A percentile compares a stretch with the other conserved stretches of the same genome.
Evolutionary conservation across 2,329 filamentous ascomycete species (phyloP).

Genomic region (Hortaea werneckii): DNA sequence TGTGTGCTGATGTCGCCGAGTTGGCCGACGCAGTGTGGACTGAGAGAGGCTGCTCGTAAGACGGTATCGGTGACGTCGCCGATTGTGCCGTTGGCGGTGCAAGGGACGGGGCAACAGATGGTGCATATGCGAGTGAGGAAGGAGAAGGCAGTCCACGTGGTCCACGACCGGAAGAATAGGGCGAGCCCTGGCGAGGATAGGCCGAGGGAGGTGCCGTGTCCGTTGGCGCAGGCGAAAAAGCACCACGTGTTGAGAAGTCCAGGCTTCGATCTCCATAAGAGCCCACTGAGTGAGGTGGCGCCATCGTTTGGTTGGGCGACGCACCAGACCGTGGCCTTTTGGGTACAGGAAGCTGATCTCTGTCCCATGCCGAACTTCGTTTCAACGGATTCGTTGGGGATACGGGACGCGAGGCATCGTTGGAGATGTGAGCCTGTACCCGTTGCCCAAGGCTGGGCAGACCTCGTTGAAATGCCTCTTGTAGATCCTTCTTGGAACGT

Average conservation of each 20-base stretch:
- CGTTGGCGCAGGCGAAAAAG: constrained; percentile 12
- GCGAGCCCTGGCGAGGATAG: constrained; percentile 13
- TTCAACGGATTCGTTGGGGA: constrained; percentile 13
- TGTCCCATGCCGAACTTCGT: constrained; percentile 11
- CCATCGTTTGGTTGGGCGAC: constrained; percentile 4
- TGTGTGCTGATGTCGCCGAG: constrained; percentile 26
- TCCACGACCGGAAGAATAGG: constrained; percentile 5
- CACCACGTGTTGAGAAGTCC: constrained; percentile 6
- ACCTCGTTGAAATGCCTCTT: constrained; percentile 5
- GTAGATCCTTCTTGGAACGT: constrained; percentile 11
- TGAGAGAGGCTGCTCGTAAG: constrained; percentile 14
- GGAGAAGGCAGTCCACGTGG: constrained; percentile 16
- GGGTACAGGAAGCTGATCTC: constrained; percentile 6
- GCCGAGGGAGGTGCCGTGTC: constrained; percentile 14
- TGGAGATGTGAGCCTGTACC: constrained; percentile 1
- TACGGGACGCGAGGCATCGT: neutral
- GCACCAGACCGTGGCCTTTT: constrained; percentile 15
- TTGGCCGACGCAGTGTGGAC: constrained; percentile 16
- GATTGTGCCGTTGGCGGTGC: constrained; percentile 9
- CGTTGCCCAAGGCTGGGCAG: constrained; percentile 1
- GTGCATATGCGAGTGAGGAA: constrained; percentile 14
- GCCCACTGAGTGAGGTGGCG: constrained; percentile 1
- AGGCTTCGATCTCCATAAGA: constrained; percentile 9
- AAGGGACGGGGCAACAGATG: constrained; percentile 9
- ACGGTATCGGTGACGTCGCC: constrained; percentile 14